Base-by-base conservation (phyloP, 257 asterid species). In the Solanum appendiculatum region DNA sequence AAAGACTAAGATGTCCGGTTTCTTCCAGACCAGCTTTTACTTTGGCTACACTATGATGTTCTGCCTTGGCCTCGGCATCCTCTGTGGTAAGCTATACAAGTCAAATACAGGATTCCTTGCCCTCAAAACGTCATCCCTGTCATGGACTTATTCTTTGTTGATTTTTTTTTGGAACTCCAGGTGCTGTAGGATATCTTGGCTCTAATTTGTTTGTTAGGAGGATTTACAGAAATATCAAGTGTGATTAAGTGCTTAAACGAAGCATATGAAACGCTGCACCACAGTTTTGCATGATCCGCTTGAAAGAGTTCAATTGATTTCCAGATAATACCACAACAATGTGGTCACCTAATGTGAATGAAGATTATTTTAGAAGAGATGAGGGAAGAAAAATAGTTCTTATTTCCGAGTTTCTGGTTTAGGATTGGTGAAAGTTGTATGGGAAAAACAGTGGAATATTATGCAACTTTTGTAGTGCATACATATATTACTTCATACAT, bases 11-110 rank as follows among this genome's bases (percentile, higher is more conserved):
- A 95, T 94, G 98, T 94, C 95, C 0, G 98, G 98, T 51, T 94
- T 95, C 91, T 95, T 95, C 92, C 98, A 95, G 90, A 95, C 98
- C 90, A 94, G 98, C 93, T 95, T 95, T 86, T 95, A 95, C 88
- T 95, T 95, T 66, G 98, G 98, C 64, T 95, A 95, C 93, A 95
- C 97, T 40, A 25, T 92, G 94, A 94, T 94, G 98, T 93, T 95
- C 93, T 94, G 96, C 88, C 92, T 94, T 36, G 98, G 96, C 85
- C 85, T 95, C 80, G 98, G 98, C 51, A 95, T 94, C 64, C 94
- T 94, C 40, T 95, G 98, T 36, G 98, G 98, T 95, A 88, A 93
- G 92, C 15, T 78, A 27, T 64, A n/a, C 5, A 40, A 18, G 68
- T 80, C 20, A 10, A 69, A 27, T 46, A 9, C 42, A 46, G 42